These are phyloP conservation scores for Cryptosporidium sp. DNA, from an alignment of 169 alveolate species.

Conservation along the genomic window DNA sequence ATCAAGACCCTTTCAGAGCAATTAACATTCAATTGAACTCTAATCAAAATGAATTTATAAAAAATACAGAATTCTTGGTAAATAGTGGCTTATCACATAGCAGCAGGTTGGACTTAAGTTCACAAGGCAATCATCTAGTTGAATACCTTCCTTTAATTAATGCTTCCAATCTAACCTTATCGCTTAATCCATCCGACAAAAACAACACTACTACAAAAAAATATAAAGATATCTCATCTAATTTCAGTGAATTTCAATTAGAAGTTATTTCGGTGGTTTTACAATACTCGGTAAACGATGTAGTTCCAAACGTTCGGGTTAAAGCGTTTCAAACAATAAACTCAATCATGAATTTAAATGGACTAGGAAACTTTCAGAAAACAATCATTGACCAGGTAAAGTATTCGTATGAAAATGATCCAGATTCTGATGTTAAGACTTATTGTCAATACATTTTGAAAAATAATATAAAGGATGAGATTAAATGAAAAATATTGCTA, in stretches of 20 bases:
- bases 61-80: not conserved
- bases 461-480: not conserved
- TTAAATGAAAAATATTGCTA: not conserved
- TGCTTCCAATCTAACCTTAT: conserved; percentile 11
- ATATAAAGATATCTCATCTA: not conserved
- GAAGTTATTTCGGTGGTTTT: conserved; percentile 14
- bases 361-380: not conserved
- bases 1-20: not conserved
- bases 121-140: not conserved
- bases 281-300: conserved; percentile 10
- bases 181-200: conserved; percentile 15
- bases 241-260: not conserved
- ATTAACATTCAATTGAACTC: not conserved
- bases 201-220: not conserved
- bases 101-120: not conserved
- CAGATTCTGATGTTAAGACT: conserved; percentile 11
- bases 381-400: conserved; percentile 26
- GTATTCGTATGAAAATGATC: conserved; percentile 34
- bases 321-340: conserved; percentile 36
- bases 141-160: conserved; percentile 21
- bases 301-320: conserved; percentile 37
- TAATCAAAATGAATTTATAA: not conserved
- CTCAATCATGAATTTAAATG: not conserved
- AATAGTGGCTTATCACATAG: not conserved
- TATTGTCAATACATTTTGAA: conserved; percentile 11